Evolutionary conservation across 2,329 filamentous ascomycete genomes (phyloP), one percentile per base, ranked within the genome.

Genomic region (Leptographium radiaticola): DNA sequence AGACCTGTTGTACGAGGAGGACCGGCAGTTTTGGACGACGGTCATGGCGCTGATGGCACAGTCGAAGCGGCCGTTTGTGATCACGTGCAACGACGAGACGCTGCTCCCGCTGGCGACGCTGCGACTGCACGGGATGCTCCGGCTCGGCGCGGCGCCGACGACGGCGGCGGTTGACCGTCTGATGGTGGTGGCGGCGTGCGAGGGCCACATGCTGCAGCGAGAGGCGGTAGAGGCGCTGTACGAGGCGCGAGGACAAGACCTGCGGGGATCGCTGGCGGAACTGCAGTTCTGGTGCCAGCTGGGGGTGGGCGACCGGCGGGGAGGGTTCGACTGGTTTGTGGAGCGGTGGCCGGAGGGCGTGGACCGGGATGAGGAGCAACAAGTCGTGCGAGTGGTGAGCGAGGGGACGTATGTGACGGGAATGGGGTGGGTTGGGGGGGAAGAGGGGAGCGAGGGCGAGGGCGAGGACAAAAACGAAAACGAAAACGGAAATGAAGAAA

Each of bases 261-360:
- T 98, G 13, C 83, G 93, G 53, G 88, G 84, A 25, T 83, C 85
- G 2, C 80, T 98, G 49, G 83, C 78, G 54, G 89, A 97, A 57
- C 76, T 98, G 33, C 84, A 95, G 65, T 93, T 94, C 65, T 98
- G 91, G 91, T 98, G 94, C 65, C 93, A 98, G 66, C 89, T 97
- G 68, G 89, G 86, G 0, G 81, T 98, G 11, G 94, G 93, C 6
- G 93, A 95, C 64, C 75, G 81, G n/a, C 86, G 86, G 60, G 86
- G 87, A 20, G 91, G 93, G 0, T 78, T 95, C 46, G 87, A 91
- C 62, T 98, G 94, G 91, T 87, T 95, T 61, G 83, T 86, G 60
- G 80, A 84, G 49, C 77, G 84, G 54, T 91, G 84, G 81, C 86
- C 87, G 10, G 78, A 76, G 46, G 86, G 86, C 0, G 75, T 75